These are phyloP conservation scores for Neopestalotiopsis sp. DNA, from an alignment of 2,329 filamentous ascomycete species.

Conservation along the genomic window DNA sequence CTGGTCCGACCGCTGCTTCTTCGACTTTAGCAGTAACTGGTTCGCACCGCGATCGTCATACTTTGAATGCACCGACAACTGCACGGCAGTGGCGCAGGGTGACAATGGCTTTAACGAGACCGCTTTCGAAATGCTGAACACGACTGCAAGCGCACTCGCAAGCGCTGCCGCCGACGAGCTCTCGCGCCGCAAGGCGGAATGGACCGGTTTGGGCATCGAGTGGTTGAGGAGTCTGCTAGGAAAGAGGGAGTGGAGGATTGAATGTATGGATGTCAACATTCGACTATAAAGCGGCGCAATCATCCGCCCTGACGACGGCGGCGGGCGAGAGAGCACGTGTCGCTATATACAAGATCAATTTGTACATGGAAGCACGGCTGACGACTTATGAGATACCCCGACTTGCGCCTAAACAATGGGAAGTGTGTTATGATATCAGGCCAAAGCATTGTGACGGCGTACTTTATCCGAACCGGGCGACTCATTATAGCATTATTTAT, in stretches of 20 bases:
- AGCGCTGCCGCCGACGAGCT: constrained; percentile 70
- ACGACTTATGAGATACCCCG: neutral
- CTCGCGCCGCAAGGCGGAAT: constrained; percentile 61
- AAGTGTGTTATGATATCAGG: neutral
- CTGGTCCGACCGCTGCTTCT: constrained; percentile 89
- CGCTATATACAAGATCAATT: neutral
- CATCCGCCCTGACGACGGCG: neutral
- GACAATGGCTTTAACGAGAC: constrained; percentile 51
- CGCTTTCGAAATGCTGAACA: constrained; percentile 64
- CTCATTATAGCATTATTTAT: neutral
- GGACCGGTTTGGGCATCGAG: constrained; percentile 80
- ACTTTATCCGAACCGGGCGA: neutral
- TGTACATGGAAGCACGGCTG: neutral
- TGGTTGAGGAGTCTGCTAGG: constrained; percentile 85
- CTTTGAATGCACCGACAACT: constrained; percentile 28
- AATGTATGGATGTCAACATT: constrained; percentile 88
- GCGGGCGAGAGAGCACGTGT: neutral
- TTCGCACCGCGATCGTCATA: constrained; percentile 75
- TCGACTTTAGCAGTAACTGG: constrained; percentile 92
- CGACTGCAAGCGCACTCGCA: constrained; percentile 71
- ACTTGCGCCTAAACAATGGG: neutral
- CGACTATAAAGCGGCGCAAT: constrained; percentile 58
- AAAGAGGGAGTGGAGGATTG: constrained; percentile 85
- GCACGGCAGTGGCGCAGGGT: constrained; percentile 33
- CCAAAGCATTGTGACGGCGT: constrained; percentile 1